These are phyloP conservation scores for Anaeromyces robustus DNA, from an alignment of 192 early-diverging fungal genomes.

Conservation along the genomic window DNA sequence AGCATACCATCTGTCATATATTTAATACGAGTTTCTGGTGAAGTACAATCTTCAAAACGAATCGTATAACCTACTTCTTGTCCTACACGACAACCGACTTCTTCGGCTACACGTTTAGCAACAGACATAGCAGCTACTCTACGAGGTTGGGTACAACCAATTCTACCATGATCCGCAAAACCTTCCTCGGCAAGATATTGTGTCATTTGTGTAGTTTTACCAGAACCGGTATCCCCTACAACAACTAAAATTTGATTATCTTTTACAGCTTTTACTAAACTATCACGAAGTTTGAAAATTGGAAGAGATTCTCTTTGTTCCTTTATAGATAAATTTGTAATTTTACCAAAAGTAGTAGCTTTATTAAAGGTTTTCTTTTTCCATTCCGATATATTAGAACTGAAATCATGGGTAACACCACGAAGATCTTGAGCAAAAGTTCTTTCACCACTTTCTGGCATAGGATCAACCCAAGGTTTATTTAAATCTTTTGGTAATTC, in stretches of 20 bases:
- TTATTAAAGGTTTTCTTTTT: slow-evolving; percentile 59
- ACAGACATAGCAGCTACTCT: slow-evolving; percentile 98
- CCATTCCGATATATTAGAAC: slow-evolving; percentile 74
- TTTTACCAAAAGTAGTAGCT: slow-evolving; percentile 79
- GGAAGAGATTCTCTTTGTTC: slow-evolving; percentile 78
- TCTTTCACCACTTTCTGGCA: slow-evolving; percentile 72
- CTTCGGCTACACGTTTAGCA: slow-evolving; percentile 92
- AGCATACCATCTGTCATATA: slow-evolving; percentile 99
- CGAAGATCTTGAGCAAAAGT: slow-evolving; percentile 88
- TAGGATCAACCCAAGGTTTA: slow-evolving; percentile 83
- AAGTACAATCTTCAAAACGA: slow-evolving; percentile 96
- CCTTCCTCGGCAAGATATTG: slow-evolving; percentile 97
- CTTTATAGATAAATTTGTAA: slow-evolving; percentile 58
- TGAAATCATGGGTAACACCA: slow-evolving; percentile 32
- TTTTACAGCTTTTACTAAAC: slow-evolving; percentile 64
- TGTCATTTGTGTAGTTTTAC: slow-evolving; percentile 97
- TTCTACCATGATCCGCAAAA: slow-evolving; percentile 68
- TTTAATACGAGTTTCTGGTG: slow-evolving; percentile 75
- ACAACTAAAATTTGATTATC: slow-evolving; percentile 67
- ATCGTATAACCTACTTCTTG: slow-evolving; percentile 96
- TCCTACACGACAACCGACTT: slow-evolving; percentile 82
- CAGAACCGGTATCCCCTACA: slow-evolving; percentile 92
- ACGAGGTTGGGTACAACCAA: slow-evolving; percentile 97
- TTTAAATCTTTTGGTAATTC: slow-evolving; percentile 75
- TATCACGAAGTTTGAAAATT: slow-evolving; percentile 61